Base-by-base conservation (phyloP, 352 stramenopile species). In the Pythium brachiatum region DNA sequence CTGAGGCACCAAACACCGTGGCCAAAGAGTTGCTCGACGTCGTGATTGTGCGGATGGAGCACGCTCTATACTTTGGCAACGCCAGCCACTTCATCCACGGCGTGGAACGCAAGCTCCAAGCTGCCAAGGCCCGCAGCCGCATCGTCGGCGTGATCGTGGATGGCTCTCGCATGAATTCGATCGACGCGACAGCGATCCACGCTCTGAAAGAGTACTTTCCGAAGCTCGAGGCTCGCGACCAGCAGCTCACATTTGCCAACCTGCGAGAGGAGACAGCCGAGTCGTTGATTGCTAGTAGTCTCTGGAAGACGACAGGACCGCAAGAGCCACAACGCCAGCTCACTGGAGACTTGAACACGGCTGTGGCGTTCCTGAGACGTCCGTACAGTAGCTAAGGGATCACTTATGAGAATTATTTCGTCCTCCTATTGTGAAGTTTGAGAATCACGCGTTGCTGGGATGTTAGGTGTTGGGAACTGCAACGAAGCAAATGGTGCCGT, bases 41-140 rank as follows among this genome's bases (percentile, higher is more conserved):
- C 11, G 66, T 92, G 23, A 53, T 81, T 4, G 74, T 92, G 61
- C 77, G 78, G 29, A 75, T 90, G 47, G 80, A 87, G 53, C 77
- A 83, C 36, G 74, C 81, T 15, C 64, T 92, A 20, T 92, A 90
- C 66, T 90, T 90, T 70, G 83, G 76, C 27, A 92, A 92, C 59
- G 64, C 71, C 31, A 74, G 74, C n/a, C 81, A 85, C 64, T 76
- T 88, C 25, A 75, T 86, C 57, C 75, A 85, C 15, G 79, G 78
- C 16, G 72, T 88, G 3, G 70, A 86, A 44, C 69, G 61, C 5
- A 57, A 66, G 5, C 53, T 83, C 0, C 62, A 87, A 18, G 53
- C 72, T 3, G 66, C 71, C 12, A 80, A 82, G 41, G 71, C 21
- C 3, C 63, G 51, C 3, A 51, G 64, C 4, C 56, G 43, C 20